These are phyloP conservation scores for Thraustotheca clavata DNA, from an alignment of 352 stramenopile species.

Conservation along the genomic window DNA sequence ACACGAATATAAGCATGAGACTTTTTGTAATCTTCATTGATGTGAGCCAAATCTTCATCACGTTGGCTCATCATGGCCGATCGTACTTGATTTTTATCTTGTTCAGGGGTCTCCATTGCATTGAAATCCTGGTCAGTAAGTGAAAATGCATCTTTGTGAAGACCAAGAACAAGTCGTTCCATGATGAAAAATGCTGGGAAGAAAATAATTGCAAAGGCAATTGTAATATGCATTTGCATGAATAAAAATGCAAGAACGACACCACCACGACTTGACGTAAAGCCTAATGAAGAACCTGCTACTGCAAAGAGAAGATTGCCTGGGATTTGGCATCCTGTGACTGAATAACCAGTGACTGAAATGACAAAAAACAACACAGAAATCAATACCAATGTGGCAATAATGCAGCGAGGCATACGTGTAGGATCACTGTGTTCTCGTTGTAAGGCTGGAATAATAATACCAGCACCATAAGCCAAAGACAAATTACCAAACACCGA, in stretches of 20 bases:
- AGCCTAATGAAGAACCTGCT: background rate
- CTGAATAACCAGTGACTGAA: constrained; percentile 9
- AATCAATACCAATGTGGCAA: constrained; percentile 18
- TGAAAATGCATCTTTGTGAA: constrained; percentile 21
- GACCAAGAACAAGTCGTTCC: constrained; percentile 21
- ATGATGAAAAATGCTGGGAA: constrained; percentile 19
- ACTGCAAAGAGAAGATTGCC: constrained; percentile 23
- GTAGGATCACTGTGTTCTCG: constrained; percentile 16
- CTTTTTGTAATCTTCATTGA: constrained; percentile 2
- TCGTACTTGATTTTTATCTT: background rate
- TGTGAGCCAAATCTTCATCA: background rate
- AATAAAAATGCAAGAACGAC: constrained; percentile 25
- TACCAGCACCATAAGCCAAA: constrained; percentile 20
- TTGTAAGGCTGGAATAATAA: constrained; percentile 22
- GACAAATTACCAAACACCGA: constrained; percentile 20
- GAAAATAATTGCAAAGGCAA: constrained; percentile 21
- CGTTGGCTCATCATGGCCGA: background rate
- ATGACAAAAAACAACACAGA: constrained; percentile 25
- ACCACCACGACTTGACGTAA: constrained; percentile 10
- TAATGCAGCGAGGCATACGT: constrained; percentile 15
- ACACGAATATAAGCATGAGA: background rate
- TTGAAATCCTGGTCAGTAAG: background rate
- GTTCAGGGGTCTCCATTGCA: background rate
- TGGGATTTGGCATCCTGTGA: constrained; percentile 22
- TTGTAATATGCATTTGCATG: constrained; percentile 23